Conservation (phyloP, 495 filamentous ascomycete species). For the Tuber brumale region DNA sequence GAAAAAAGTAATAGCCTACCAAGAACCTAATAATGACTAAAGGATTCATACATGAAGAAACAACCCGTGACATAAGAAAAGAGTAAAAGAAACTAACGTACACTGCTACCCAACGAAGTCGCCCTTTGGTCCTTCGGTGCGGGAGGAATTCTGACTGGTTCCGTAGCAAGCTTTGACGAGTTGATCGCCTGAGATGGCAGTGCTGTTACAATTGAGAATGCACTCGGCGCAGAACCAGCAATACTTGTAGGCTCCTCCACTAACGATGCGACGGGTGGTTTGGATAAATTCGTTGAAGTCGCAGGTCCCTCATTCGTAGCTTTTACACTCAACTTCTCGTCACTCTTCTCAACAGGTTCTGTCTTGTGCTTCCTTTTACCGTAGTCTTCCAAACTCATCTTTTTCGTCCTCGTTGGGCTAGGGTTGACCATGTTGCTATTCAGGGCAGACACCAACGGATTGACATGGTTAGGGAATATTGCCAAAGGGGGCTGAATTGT, state of each 20-base stretch:
- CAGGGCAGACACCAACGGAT: conserved; percentile 46
- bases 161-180: conserved; percentile 17
- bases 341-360: conserved; percentile 17
- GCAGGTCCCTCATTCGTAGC: conserved; percentile 13
- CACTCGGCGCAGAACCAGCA: conserved; percentile 14
- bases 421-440: conserved; percentile 49
- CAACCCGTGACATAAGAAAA: neutral
- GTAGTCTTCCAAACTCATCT: conserved; percentile 68
- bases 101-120: conserved; percentile 19
- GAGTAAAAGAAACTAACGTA: conserved; percentile 17
- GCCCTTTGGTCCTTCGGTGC: conserved; percentile 24
- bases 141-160: conserved; percentile 19
- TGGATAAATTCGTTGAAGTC: neutral
- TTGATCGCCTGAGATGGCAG: conserved; percentile 3
- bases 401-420: conserved; percentile 61
- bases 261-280: neutral
- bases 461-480: conserved; percentile 41
- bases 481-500: conserved; percentile 52
- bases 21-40: conserved; percentile 10
- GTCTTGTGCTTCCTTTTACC: conserved; percentile 36
- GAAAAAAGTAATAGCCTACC: conserved; percentile 13
- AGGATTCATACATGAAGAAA: conserved; percentile 2
- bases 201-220: conserved; percentile 13
- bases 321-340: conserved; percentile 19
- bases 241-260: conserved; percentile 18